Evolutionary conservation across 1,139 yeast genomes (phyloP).

Genomic region (Geotrichum macrosporum): DNA sequence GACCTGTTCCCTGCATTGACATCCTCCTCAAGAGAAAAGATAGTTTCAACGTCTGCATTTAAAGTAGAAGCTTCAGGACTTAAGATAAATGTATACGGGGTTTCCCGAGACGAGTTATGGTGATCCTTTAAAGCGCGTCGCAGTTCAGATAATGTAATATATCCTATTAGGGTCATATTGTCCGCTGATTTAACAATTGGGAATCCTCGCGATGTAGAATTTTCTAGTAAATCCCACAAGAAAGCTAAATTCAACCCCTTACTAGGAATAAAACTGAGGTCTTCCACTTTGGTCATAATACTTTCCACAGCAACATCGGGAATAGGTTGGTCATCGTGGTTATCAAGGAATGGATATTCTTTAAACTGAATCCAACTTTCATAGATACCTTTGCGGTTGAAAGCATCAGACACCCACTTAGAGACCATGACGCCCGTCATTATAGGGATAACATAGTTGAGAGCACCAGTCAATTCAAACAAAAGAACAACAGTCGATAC

Average conservation of each 20-base stretch:
- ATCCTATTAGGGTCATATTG: conserved; percentile 41
- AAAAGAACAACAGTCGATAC: conserved; percentile 90
- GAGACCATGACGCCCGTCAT: conserved; percentile 59
- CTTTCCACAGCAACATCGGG: conserved; percentile 37
- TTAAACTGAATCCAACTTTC: conserved; percentile 43
- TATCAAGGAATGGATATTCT: conserved; percentile 41
- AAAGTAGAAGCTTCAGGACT: conserved; percentile 10
- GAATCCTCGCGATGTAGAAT: conserved; percentile 37
- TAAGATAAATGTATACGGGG: conserved; percentile 26
- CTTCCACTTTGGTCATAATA: conserved; percentile 34
- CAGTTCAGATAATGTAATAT: conserved; percentile 41
- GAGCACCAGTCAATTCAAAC: conserved; percentile 94
- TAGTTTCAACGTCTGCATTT: conserved; percentile 12
- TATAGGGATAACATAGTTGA: conserved; percentile 83
- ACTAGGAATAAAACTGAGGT: conserved; percentile 32
- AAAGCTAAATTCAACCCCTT: conserved; percentile 27
- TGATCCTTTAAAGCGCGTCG: conserved; percentile 31
- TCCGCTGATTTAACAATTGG: conserved; percentile 40
- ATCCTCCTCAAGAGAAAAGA: neutral
- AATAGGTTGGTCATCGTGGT: conserved; percentile 38
- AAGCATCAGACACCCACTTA: conserved; percentile 45
- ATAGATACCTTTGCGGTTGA: conserved; percentile 41
- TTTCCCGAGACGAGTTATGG: conserved; percentile 7
- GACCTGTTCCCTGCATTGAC: neutral
- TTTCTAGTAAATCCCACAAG: conserved; percentile 25